Evolutionary conservation across 1,139 yeast genomes (phyloP), one percentile per base, ranked within the genome.

Genomic region (Barnettozyma hawaiiensis): DNA sequence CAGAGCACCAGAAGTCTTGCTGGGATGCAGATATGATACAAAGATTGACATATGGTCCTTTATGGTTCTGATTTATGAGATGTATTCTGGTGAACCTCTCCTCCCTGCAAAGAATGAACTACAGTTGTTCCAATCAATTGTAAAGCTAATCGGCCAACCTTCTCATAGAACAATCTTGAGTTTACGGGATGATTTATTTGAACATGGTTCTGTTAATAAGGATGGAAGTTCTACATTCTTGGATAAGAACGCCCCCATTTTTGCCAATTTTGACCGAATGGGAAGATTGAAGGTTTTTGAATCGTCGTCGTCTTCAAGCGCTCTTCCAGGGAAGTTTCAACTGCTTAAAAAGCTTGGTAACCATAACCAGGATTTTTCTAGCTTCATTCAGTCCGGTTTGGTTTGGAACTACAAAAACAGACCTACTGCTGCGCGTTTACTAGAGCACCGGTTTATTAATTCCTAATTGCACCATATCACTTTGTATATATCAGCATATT

Each of bases 21-120:
- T 86, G n/a, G 96, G 96, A 2, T 80, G 87, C 46, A 71, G 77
- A 26, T 87, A 87, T 60, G 71, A 76, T 44, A 69, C 73, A 23
- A 76, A 76, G 52, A 84, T 85, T 43, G 95, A 85, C 59, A 74
- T 85, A 48, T 85, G 95, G 95, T 82, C 92, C 5, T 63, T 82
- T 47, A 92, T 85, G 0, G 75, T 90, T 44, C 75, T 85, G 33
- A 61, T 82, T 15, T 76, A 79, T 2, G 95, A 85, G 57, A 59
- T 85, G 39, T 72, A 70, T 42, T 71, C 78, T 0, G 95, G 95
- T 0, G 58, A 62, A 27, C 92, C 95, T 0, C 56, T 85, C 22
- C 75, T 85, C 47, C 82, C 85, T 31, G 90, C 89, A 0, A 78
- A 71, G 46, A 75, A 78, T 53, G 95, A 85, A 57, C 65, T 70